Evolutionary conservation across 306 rosid genomes (phyloP).

Genomic region (Oxytropis ochrocephala): DNA sequence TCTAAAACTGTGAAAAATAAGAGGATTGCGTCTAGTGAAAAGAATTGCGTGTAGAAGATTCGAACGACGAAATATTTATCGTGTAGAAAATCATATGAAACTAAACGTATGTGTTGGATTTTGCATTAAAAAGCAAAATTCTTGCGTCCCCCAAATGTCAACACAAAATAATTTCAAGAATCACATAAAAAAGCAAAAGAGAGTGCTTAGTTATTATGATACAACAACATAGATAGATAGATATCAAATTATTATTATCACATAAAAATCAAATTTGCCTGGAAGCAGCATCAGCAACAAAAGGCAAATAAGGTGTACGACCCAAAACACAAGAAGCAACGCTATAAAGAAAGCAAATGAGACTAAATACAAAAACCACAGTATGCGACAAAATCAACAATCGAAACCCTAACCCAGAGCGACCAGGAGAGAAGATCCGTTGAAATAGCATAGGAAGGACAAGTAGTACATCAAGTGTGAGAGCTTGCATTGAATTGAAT

Average conservation of each 20-base stretch:
- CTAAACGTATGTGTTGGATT: no score
- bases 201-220: background rate
- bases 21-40: no score
- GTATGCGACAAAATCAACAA: constrained; percentile 51
- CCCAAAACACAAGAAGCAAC: constrained; percentile 54
- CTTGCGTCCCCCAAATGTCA: no score
- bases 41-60: no score
- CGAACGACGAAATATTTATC: no score
- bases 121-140: no score
- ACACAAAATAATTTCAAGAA: no score
- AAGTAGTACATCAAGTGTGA: constrained; percentile 72
- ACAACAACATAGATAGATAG: no score
- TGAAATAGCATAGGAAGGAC: constrained; percentile 66
- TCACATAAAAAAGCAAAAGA: no score
- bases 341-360: constrained; percentile 57
- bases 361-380: constrained; percentile 48
- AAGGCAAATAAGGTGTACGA: constrained; percentile 64
- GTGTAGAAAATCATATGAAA: no score
- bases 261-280: constrained; percentile 47
- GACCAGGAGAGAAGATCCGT: constrained; percentile 60
- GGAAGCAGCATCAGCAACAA: constrained; percentile 84
- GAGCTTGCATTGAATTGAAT: constrained; percentile 89
- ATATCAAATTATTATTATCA: no score
- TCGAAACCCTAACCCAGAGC: constrained; percentile 45
- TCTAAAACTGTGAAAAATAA: no score